phyloP scores from a whole-genome alignment of 2,329 filamentous ascomycete species.

The Neonectria ditissima region DNA sequence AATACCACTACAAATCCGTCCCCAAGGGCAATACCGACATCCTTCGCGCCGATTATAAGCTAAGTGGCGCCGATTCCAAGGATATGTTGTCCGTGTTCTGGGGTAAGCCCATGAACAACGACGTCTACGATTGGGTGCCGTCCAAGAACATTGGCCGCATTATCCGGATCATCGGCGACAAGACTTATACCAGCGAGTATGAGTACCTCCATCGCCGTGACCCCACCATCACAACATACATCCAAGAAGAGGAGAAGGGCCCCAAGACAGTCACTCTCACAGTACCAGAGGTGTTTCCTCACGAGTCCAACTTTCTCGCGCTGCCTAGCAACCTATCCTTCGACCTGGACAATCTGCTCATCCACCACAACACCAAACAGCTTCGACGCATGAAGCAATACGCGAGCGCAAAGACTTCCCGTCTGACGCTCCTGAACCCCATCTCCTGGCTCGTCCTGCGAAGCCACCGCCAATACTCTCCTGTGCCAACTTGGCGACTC shows the following conservation, averaged over 20 bases:
- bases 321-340: slow-evolving; percentile 27
- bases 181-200: slow-evolving; percentile 30
- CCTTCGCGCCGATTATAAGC: slow-evolving; percentile 30
- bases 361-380: slow-evolving; percentile 23
- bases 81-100: slow-evolving; percentile 34
- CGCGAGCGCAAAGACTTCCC: neutral
- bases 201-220: slow-evolving; percentile 38
- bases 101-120: slow-evolving; percentile 32
- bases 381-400: slow-evolving; percentile 18
- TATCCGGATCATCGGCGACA: slow-evolving; percentile 17
- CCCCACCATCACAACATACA: slow-evolving; percentile 22
- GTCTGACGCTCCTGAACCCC: neutral
- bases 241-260: slow-evolving; percentile 17
- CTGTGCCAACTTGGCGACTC: slow-evolving; percentile 27
- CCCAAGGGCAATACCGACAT: slow-evolving; percentile 32
- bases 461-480: slow-evolving; percentile 22
- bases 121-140: slow-evolving; percentile 33
- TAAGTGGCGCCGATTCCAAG: neutral
- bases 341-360: slow-evolving; percentile 27
- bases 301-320: slow-evolving; percentile 11
- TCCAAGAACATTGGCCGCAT: slow-evolving; percentile 31
- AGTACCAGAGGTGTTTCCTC: slow-evolving; percentile 15
- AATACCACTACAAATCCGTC: slow-evolving; percentile 29
- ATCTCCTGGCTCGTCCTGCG: slow-evolving; percentile 2
- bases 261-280: slow-evolving; percentile 27